Conservation (phyloP, 768 basidiomycete genomes). For the Pleurotus ostreatus region DNA sequence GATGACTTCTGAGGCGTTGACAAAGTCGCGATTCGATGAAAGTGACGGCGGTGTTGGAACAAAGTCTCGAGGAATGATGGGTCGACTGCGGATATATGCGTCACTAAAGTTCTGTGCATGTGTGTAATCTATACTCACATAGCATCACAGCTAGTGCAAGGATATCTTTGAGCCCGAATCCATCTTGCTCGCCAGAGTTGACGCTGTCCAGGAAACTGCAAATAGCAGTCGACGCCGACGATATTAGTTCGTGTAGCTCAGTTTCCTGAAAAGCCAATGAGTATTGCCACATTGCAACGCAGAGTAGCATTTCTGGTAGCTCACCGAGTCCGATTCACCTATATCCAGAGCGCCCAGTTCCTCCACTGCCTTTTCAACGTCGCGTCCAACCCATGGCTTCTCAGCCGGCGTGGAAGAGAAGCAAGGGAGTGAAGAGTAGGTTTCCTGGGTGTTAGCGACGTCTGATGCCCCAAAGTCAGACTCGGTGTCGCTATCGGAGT, state of each 20-base stretch:
- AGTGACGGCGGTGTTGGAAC: conserved; percentile 49
- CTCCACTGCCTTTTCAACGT: neutral
- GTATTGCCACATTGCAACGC: too few species aligned
- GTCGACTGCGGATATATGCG: conserved; percentile 19
- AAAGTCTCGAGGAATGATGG: conserved; percentile 31
- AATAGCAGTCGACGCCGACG: conserved; percentile 27
- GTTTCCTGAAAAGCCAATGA: conserved; percentile 21
- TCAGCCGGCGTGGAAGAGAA: neutral
- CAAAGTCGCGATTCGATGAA: conserved; percentile 38
- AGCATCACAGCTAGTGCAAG: neutral
- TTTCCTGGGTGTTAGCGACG: neutral
- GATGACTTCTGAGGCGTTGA: conserved; percentile 20
- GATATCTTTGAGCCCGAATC: neutral
- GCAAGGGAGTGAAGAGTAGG: neutral
- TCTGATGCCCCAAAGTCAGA: conserved; percentile 36
- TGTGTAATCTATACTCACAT: neutral
- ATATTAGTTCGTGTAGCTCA: conserved; percentile 27
- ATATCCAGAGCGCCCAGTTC: neutral
- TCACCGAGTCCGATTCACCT: neutral
- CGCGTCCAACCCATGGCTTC: neutral
- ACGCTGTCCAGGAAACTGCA: conserved; percentile 17
- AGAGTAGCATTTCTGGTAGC: too few species aligned
- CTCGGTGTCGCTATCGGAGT: conserved; percentile 47
- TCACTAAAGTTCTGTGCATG: neutral
- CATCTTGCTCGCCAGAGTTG: neutral